A percentile compares a stretch with the other conserved stretches of the same genome.
phyloP scores from a whole-genome alignment of 2,329 filamentous ascomycete genomes.

The Colletotrichum plurivorum region DNA sequence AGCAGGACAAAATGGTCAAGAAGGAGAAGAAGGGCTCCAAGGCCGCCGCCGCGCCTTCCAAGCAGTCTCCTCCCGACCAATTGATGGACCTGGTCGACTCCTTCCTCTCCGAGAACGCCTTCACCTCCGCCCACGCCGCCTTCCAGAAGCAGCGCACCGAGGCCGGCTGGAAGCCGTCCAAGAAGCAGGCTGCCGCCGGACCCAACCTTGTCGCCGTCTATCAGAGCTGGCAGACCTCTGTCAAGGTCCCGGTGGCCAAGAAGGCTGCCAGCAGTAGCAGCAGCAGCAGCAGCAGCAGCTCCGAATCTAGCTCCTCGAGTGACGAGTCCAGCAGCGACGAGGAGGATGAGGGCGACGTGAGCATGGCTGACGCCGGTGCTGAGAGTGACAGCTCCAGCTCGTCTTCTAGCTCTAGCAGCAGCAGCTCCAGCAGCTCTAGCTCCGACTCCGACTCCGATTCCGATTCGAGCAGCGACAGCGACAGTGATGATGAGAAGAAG shows the following conservation, averaged over 20 bases:
- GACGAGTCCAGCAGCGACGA: conserved; percentile 49
- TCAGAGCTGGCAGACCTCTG: conserved; percentile 62
- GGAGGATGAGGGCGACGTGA: conserved; percentile 57
- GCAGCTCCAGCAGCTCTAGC: conserved; percentile 50
- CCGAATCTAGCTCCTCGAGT: conserved; percentile 49
- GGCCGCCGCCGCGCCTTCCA: conserved; percentile 40
- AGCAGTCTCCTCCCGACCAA: conserved; percentile 66
- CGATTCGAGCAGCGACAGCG: conserved; percentile 47
- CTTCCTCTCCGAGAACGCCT: conserved; percentile 78
- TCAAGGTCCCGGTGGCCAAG: conserved; percentile 42
- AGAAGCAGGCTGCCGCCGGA: conserved; percentile 45
- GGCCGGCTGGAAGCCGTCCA: conserved; percentile 61
- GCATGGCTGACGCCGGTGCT: conserved; percentile 62
- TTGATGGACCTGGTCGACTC: conserved; percentile 76
- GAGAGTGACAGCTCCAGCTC: conserved; percentile 52
- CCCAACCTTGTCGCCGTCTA: conserved; percentile 62
- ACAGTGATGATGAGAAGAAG: conserved; percentile 35
- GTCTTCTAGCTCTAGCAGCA: conserved; percentile 49
- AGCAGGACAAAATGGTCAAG: conserved; percentile 52
- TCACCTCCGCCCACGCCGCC: conserved; percentile 70
- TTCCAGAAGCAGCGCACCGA: conserved; percentile 74
- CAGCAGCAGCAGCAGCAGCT: conserved; percentile 46
- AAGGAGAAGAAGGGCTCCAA: conserved; percentile 44
- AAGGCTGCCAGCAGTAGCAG: conserved; percentile 40
- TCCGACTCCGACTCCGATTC: conserved; percentile 48